Evolutionary conservation across 805 yeast genomes (phyloP).

Genomic region (Ogataea minuta): DNA sequence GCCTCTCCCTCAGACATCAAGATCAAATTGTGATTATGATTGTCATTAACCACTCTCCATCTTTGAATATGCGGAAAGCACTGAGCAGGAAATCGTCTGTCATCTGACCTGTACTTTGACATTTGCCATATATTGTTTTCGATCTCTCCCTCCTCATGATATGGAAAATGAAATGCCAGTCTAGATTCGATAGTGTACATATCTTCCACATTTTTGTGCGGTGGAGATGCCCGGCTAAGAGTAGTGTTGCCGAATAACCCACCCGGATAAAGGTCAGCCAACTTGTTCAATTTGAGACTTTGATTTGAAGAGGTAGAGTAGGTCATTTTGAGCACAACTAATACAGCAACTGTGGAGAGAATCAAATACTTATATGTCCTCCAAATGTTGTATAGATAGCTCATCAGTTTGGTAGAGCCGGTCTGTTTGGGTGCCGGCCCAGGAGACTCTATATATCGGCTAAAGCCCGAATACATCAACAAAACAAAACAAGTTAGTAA

Average conservation of each 20-base stretch:
- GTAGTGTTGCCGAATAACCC: conserved; percentile 5
- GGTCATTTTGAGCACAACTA: conserved; percentile 4
- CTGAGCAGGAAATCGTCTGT: conserved; percentile 18
- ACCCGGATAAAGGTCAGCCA: conserved; percentile 12
- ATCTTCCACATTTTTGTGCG: conserved; percentile 21
- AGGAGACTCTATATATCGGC: conserved; percentile 8
- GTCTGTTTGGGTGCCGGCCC: conserved; percentile 1
- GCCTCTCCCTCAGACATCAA: conserved; percentile 19
- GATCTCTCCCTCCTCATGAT: conserved; percentile 20
- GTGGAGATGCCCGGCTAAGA: conserved; percentile 12
- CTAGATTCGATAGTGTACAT: conserved; percentile 29
- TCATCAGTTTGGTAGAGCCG: not conserved
- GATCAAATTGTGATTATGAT: conserved; percentile 23
- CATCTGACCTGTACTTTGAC: conserved; percentile 26
- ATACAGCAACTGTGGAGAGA: conserved; percentile 7
- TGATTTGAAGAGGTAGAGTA: not conserved
- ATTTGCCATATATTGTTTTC: conserved; percentile 34
- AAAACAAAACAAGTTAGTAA: not conserved
- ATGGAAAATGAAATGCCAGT: conserved; percentile 26
- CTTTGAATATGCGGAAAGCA: conserved; percentile 22
- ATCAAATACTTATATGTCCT: conserved; percentile 5
- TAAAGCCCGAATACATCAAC: conserved; percentile 6
- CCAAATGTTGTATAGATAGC: conserved; percentile 1
- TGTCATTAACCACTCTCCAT: conserved; percentile 24
- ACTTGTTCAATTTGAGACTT: not conserved